phyloP scores from a whole-genome alignment of 768 basidiomycete species.

The Steccherinum ochraceum region DNA sequence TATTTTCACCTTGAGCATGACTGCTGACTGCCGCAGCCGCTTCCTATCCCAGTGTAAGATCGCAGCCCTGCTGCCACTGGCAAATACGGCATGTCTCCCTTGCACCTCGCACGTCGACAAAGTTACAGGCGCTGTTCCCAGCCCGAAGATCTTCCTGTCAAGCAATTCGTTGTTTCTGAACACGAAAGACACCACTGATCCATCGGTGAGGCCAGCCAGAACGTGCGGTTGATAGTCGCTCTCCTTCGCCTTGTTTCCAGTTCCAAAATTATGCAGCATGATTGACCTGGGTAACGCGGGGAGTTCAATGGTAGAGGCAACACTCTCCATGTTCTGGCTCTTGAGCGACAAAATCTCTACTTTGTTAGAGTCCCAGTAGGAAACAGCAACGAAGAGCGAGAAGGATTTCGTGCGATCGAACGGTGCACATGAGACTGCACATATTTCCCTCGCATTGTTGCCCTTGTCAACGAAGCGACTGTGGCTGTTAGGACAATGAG shows the following conservation, averaged over 20 bases:
- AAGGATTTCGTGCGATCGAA: slow-evolving; percentile 40
- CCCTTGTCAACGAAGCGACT: too few relatives aligned
- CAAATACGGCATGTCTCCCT: slow-evolving; percentile 55
- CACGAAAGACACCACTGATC: slow-evolving; percentile 55
- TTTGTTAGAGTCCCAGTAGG: slow-evolving; percentile 68
- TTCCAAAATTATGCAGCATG: slow-evolving; percentile 55
- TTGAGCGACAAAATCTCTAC: slow-evolving; percentile 49
- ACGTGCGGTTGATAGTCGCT: slow-evolving; percentile 45
- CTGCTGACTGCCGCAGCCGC: slow-evolving; percentile 58
- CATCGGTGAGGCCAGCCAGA: slow-evolving; percentile 71
- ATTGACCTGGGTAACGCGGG: slow-evolving; percentile 38
- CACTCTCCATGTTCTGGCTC: neutral
- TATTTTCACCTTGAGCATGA: slow-evolving; percentile 56
- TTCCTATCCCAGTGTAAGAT: slow-evolving; percentile 65
- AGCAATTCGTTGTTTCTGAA: slow-evolving; percentile 27
- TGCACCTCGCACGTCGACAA: slow-evolving; percentile 52
- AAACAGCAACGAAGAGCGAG: slow-evolving; percentile 49
- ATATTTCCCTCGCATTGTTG: slow-evolving; percentile 43
- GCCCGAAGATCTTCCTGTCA: slow-evolving; percentile 52
- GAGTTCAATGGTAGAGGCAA: slow-evolving; percentile 24
- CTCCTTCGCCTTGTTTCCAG: slow-evolving; percentile 26
- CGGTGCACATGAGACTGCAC: slow-evolving; percentile 61
- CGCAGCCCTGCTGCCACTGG: slow-evolving; percentile 62
- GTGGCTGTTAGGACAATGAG: too few relatives aligned
- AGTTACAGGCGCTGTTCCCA: slow-evolving; percentile 64